These are phyloP conservation scores for Forsythia viridissima DNA, from an alignment of 257 asterid species.

Conservation along the genomic window DNA sequence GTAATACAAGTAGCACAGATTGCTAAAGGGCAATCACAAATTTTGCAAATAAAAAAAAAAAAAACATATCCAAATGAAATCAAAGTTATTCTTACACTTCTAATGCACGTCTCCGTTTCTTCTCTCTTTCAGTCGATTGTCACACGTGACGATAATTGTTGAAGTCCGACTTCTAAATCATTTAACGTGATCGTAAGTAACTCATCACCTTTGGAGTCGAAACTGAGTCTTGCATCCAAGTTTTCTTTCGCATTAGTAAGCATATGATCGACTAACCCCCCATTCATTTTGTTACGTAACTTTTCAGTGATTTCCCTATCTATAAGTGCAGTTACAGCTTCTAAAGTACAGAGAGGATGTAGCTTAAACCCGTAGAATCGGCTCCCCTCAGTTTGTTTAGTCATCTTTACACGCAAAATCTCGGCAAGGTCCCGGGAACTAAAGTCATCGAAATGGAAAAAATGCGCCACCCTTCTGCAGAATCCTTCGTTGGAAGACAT, in stretches of 20 bases:
- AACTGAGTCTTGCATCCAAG: constrained; percentile 67
- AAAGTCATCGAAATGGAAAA: constrained; percentile 66
- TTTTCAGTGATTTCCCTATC: constrained; percentile 53
- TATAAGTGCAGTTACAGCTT: constrained; percentile 48
- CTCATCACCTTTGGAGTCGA: constrained; percentile 66
- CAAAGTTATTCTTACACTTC: neutral
- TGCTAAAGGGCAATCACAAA: neutral
- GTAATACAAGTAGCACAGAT: neutral
- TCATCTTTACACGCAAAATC: constrained; percentile 77
- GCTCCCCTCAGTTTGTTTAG: constrained; percentile 50
- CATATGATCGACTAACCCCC: constrained; percentile 80
- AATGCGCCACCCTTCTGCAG: constrained; percentile 78
- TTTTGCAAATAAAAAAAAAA: neutral
- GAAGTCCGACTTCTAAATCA: constrained; percentile 74
- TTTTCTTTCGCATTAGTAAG: constrained; percentile 66
- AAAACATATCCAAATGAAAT: neutral
- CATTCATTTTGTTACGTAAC: constrained; percentile 75
- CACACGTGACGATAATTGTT: constrained; percentile 32
- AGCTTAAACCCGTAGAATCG: constrained; percentile 66
- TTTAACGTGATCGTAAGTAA: constrained; percentile 49
- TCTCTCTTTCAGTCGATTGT: constrained; percentile 19
- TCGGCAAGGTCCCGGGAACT: constrained; percentile 67
- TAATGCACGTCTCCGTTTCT: neutral
- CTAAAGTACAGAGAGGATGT: constrained; percentile 50
- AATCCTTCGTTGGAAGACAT: constrained; percentile 81